A percentile compares a stretch with the other conserved stretches of the same genome.
Evolutionary conservation across 352 stramenopile genomes (phyloP).

Genomic region (Pythium brassicae): DNA sequence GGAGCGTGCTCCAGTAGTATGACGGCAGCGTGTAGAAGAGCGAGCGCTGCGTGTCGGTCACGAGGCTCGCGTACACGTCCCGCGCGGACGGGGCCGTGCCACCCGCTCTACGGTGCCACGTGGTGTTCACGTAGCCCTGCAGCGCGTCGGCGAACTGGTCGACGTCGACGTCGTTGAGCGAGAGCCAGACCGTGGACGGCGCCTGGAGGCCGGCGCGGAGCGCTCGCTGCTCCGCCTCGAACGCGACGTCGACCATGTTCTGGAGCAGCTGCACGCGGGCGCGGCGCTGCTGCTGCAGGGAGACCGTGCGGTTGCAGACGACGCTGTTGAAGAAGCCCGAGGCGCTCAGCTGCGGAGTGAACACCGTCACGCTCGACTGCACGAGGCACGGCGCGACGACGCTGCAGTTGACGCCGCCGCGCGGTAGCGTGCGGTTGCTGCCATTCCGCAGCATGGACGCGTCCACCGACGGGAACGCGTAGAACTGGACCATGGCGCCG

Average conservation of each 20-base stretch:
- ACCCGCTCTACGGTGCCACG: slow-evolving; percentile 9
- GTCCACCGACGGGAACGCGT: slow-evolving; percentile 33
- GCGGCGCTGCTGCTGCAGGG: slow-evolving; percentile 16
- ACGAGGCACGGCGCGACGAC: slow-evolving; percentile 24
- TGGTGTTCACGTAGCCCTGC: slow-evolving; percentile 34
- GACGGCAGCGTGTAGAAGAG: slow-evolving; percentile 29
- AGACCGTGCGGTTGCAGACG: slow-evolving; percentile 8
- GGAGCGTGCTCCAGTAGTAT: slow-evolving; percentile 38
- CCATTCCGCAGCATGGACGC: slow-evolving; percentile 10
- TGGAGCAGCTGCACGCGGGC: slow-evolving; percentile 27
- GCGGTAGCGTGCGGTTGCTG: neutral
- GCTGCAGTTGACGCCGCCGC: slow-evolving; percentile 16
- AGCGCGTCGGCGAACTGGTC: slow-evolving; percentile 58
- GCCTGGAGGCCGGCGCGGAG: slow-evolving; percentile 40
- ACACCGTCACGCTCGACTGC: slow-evolving; percentile 60
- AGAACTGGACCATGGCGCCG: slow-evolving; percentile 33
- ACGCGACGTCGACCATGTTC: slow-evolving; percentile 29
- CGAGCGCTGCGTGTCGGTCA: slow-evolving; percentile 15
- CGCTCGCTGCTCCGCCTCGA: slow-evolving; percentile 35
- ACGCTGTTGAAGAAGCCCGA: slow-evolving; percentile 22
- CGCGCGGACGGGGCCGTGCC: slow-evolving; percentile 14
- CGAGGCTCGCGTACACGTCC: slow-evolving; percentile 31
- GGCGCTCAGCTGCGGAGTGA: slow-evolving; percentile 35
- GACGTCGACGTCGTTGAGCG: slow-evolving; percentile 34
- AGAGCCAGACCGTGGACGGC: slow-evolving; percentile 63